Evolutionary conservation across 164 flowering plant species (phyloP).

Genomic region (Houttuynia cordata): DNA sequence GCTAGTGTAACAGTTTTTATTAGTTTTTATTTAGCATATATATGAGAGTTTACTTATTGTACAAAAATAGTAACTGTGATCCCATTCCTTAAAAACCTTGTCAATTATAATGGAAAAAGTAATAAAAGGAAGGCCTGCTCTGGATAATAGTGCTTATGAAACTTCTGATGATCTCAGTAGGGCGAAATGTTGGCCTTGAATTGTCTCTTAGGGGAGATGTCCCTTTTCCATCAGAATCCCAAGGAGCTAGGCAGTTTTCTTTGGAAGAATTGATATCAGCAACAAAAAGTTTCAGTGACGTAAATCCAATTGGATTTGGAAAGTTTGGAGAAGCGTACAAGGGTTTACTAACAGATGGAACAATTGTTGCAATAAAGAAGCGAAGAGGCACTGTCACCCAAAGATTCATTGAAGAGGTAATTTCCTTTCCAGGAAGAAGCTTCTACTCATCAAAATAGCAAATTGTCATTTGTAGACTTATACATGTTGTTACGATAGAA

Average conservation of each 20-base stretch:
- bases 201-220: conserved; percentile 22
- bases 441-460: no score
- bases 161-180: conserved; percentile 23
- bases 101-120: no score
- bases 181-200: conserved; percentile 46
- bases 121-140: no score
- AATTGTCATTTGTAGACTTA: neutral
- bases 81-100: no score
- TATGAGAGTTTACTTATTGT: no score
- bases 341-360: conserved; percentile 82
- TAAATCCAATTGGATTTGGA: conserved; percentile 68
- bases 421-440: neutral
- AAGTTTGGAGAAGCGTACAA: conserved; percentile 84
- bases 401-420: conserved; percentile 75
- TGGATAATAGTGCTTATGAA: neutral
- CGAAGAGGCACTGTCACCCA: conserved; percentile 53
- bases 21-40: no score
- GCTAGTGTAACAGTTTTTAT: no score
- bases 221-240: conserved; percentile 14
- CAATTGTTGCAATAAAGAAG: conserved; percentile 78
- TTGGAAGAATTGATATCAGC: conserved; percentile 66
- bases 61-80: no score
- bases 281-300: conserved; percentile 63
- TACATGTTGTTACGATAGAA: neutral
- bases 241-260: conserved; percentile 53